Evolutionary conservation across 169 alveolate genomes (phyloP), one percentile per base, ranked within the genome.

Genomic region (Plasmodium berghei): DNA sequence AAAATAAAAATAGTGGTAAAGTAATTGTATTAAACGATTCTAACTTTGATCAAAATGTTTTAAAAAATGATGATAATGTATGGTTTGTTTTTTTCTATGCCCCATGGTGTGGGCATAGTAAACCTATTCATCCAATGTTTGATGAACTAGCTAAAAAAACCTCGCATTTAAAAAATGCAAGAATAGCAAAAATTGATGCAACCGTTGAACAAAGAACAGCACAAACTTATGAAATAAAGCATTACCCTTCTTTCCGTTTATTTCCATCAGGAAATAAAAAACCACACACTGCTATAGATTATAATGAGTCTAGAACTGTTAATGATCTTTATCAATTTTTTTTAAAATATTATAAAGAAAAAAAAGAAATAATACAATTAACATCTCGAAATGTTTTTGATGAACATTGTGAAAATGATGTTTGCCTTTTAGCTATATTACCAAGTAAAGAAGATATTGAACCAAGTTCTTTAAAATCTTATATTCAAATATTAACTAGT

Each of bases 51-150:
- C 72, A 66, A 55, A 40, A 58, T 55, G 97, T 95, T 8, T 74
- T 92, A 24, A 87, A 94, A 42, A 95, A 95, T 89, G 89, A 72
- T 8, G 94, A 94, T 66, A 94, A 87, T 86, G 93, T 92, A 18
- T 93, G 96, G 96, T 90, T 95, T 73, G 93, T 95, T 10, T 94
- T 95, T 95, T 97, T 97, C 94, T 98, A 95, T 73, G 99, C 99
- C 14, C 99, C 99, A 54, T 97, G 99, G 99, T 98, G 99, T 91
- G 99, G 99, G 9, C 99, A 98, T 90, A 98, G 99, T 93, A 97
- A 97, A 90, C 95, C 96, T 14, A 94, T 98, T 49, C 97, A 97
- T 70, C 99, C 99, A 40, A 99, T 97, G 89, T 98, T 98, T 97
- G 98, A 96, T 85, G 96, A 96, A 80, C 58, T 94, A 73, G 95